Evolutionary conservation across 1,284 basidiomycete genomes (phyloP).

Genomic region (Boletellus deceptivus): DNA sequence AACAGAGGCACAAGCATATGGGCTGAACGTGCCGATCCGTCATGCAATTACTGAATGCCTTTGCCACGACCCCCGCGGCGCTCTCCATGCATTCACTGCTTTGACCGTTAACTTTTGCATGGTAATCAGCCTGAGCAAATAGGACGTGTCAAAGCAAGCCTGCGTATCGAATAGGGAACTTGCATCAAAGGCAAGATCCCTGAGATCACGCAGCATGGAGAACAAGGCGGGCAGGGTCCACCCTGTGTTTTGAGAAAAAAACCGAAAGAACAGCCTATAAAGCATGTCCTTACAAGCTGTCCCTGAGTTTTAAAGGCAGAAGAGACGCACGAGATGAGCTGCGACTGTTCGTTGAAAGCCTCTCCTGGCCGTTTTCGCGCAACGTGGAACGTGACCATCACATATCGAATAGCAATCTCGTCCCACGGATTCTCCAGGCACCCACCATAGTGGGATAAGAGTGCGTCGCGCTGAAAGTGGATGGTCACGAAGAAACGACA

Average conservation of each 20-base stretch:
- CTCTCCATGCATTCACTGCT: constrained; percentile 83
- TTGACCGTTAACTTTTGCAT: constrained; percentile 56
- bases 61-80: constrained; percentile 86
- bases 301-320: neutral
- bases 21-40: constrained; percentile 72
- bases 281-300: neutral
- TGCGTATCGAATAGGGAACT: constrained; percentile 6
- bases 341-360: constrained; percentile 74
- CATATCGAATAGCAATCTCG: constrained; percentile 77
- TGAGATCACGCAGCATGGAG: constrained; percentile 73
- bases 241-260: constrained; percentile 71
- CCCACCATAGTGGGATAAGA: constrained; percentile 57
- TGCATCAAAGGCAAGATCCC: constrained; percentile 79
- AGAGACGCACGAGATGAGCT: constrained; percentile 57
- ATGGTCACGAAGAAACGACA: neutral
- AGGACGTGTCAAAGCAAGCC: neutral
- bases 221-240: constrained; percentile 84
- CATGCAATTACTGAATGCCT: constrained; percentile 89
- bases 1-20: neutral
- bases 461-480: constrained; percentile 40
- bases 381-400: constrained; percentile 66
- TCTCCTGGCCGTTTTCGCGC: constrained; percentile 63
- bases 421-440: constrained; percentile 74
- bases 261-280: constrained; percentile 68
- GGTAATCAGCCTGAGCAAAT: constrained; percentile 58